Evolutionary conservation across 2,329 filamentous ascomycete species (phyloP), one percentile per base, ranked within the genome.

Genomic region (Aspergillus proliferans): DNA sequence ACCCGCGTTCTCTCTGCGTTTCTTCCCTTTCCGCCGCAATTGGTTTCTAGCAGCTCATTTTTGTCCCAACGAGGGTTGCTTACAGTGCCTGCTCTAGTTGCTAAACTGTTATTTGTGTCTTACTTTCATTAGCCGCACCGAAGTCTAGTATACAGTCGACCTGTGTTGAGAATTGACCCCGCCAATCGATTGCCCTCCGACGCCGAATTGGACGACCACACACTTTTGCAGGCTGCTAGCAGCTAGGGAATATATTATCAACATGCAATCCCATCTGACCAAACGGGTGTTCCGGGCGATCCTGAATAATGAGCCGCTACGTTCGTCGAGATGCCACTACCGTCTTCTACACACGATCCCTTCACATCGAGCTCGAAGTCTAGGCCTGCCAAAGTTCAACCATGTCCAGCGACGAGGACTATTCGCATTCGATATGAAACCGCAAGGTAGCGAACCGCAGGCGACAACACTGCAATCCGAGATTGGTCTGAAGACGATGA

Each of bases 401-500:
- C 69, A 62, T 61, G 48, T 53, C 40, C 60, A 63, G 41, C 59
- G 59, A 46, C 63, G 67, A 40, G 58, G 51, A 6, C 50, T 70
- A 15, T 69, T 70, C 48, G 59, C 65, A 12, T 68, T 68, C 46
- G 61, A 57, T 34, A 47, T 58, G 41, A 43, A 52, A 21, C 71
- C 81, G 3, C 77, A 82, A 15, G 76, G 81, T 50, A 40, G 18
- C 12, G 38, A 40, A 10, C 72, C 79, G 49, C 69, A 83, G 45
- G 77, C 59, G 9, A 42, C 56, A 83, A 58, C 73, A 84, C 52
- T 86, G 83, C 60, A 86, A 82, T 66, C 66, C 2, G 67, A 70
- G 45, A 59, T 60, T 0, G 90, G 89, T 47, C 80, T 90, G 60
- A 81, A 83, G 55, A 79, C 78, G 14, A 81, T 95, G 71, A 79